phyloP scores from a whole-genome alignment of 768 basidiomycete species.

The Rhodotorula graminis region DNA sequence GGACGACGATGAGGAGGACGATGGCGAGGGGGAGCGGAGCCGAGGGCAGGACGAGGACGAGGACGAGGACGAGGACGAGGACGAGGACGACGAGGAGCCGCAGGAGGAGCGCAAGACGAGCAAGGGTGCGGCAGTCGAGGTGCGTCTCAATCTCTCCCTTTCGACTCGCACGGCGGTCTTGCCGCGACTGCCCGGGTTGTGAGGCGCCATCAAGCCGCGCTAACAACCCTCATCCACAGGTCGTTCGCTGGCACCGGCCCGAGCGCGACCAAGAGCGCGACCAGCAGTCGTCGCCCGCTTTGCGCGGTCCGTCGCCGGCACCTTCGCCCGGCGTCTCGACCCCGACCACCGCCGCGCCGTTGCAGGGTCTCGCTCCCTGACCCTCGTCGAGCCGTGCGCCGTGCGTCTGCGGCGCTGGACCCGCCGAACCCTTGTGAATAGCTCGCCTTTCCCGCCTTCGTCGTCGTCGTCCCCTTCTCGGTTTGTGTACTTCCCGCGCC shows the following conservation, averaged over 20 bases:
- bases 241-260: constrained; percentile 35
- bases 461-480: too few species aligned
- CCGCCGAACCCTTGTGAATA: too few species aligned
- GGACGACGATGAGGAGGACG: constrained; percentile 1
- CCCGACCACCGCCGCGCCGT: neutral
- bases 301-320: neutral
- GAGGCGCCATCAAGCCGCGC: too few species aligned
- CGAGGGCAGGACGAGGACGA: constrained; percentile 9
- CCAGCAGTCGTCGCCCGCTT: neutral
- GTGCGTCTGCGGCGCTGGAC: too few species aligned
- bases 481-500: too few species aligned
- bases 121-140: constrained; percentile 30
- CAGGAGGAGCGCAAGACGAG: constrained; percentile 26
- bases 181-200: too few species aligned
- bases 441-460: too few species aligned
- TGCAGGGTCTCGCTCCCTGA: neutral
- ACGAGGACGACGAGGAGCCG: constrained; percentile 7
- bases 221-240: neutral
- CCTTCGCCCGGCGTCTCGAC: neutral
- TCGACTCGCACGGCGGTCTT: too few species aligned
- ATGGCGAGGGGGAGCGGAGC: neutral
- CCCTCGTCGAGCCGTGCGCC: neutral
- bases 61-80: constrained; percentile 12
- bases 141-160: neutral
- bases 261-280: constrained; percentile 12